Conservation (phyloP, 192 early-diverging fungal genomes). For the Entomortierella chlamydospora region DNA sequence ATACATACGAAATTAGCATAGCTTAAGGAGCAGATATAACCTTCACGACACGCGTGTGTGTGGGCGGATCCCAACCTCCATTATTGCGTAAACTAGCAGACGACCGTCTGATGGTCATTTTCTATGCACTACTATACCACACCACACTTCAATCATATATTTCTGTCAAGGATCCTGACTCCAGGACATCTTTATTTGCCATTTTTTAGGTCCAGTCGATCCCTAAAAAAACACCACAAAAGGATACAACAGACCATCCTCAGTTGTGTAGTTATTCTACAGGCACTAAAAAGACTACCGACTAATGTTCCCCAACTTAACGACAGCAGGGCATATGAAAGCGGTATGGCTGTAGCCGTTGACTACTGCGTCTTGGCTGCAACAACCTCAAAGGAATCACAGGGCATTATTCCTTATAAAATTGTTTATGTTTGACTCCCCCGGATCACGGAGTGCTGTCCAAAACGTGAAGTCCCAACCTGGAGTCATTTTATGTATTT, state of each 20-base stretch:
- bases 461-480: constrained; percentile 32
- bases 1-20: too few species aligned
- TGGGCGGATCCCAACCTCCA: too few species aligned
- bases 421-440: constrained; percentile 27
- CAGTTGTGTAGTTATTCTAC: neutral
- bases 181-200: too few species aligned
- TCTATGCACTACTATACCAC: too few species aligned
- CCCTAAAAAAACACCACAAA: neutral
- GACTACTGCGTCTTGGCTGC: constrained; percentile 38
- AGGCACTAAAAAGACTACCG: neutral
- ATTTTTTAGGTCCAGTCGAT: neutral
- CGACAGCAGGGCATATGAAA: neutral
- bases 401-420: constrained; percentile 24
- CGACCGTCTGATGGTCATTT: too few species aligned
- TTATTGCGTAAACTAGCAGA: too few species aligned
- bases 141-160: too few species aligned
- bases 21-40: too few species aligned
- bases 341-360: neutral
- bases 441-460: constrained; percentile 19
- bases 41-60: too few species aligned
- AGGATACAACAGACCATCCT: neutral
- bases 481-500: constrained; percentile 53
- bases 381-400: neutral
- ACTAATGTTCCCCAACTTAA: neutral
- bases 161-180: too few species aligned